These are phyloP conservation scores for Priceomyces fermenticarens DNA, from an alignment of 805 yeast species.

Conservation along the genomic window DNA sequence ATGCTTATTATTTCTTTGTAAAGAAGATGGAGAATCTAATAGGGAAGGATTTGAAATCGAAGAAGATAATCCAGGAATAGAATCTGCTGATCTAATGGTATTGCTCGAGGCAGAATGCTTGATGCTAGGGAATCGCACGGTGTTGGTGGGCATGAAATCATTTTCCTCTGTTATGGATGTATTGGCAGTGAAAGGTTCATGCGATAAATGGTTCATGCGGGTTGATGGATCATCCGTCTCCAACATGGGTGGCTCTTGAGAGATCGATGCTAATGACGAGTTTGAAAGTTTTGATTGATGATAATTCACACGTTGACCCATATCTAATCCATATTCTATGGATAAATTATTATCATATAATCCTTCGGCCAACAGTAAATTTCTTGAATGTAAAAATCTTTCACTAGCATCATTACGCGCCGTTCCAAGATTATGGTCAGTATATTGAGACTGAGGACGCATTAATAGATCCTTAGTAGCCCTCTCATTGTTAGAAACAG, in stretches of 20 bases:
- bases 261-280: slow-evolving; percentile 21
- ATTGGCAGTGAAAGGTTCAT: too few relatives aligned
- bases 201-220: background rate
- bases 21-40: slow-evolving; percentile 29
- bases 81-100: slow-evolving; percentile 31
- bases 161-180: background rate
- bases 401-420: background rate
- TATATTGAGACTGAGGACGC: too few relatives aligned
- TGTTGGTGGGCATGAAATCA: too few relatives aligned
- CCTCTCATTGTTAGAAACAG: slow-evolving; percentile 12
- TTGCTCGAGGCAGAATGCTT: slow-evolving; percentile 17
- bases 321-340: slow-evolving; percentile 3
- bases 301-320: background rate
- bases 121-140: background rate
- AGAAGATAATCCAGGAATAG: slow-evolving; percentile 34
- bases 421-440: background rate
- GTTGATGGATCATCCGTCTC: background rate
- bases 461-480: too few relatives aligned
- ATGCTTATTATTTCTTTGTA: slow-evolving; percentile 5
- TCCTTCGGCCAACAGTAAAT: slow-evolving; percentile 18
- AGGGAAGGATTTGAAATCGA: slow-evolving; percentile 35
- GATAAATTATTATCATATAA: slow-evolving; percentile 5
- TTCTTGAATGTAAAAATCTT: slow-evolving; percentile 19
- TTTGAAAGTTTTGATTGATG: slow-evolving; percentile 19
- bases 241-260: slow-evolving; percentile 17